Percentiles rank a stretch among this genome's conserved stretches.
Conservation (phyloP, 441 rosid genomes). For the Raphanus hybrid region DNA sequence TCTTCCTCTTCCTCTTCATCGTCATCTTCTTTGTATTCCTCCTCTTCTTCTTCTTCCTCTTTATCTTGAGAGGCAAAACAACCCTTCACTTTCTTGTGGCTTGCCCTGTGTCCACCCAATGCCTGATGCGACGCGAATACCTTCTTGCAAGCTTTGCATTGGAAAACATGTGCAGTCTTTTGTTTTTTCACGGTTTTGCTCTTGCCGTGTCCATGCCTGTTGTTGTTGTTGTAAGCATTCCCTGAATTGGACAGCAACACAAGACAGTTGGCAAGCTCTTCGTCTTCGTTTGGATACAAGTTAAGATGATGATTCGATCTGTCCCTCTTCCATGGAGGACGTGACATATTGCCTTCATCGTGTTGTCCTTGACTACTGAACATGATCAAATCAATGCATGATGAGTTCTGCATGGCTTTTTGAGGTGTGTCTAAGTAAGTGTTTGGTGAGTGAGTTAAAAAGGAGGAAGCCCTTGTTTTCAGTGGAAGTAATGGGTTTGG, state of each 20-base stretch:
- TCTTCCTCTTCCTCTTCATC: conserved; percentile 59
- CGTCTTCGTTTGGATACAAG: conserved; percentile 75
- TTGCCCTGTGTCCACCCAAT: conserved; percentile 96
- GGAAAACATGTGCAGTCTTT: conserved; percentile 59
- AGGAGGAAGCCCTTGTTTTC: conserved; percentile 43
- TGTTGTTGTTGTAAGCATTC: conserved; percentile 59
- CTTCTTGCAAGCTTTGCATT: conserved; percentile 96
- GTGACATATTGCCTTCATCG: conserved; percentile 33
- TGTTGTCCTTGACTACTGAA: conserved; percentile 39
- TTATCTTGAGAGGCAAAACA: conserved; percentile 85
- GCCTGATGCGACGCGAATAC: conserved; percentile 98
- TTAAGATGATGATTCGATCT: conserved; percentile 49
- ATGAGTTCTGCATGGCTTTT: conserved; percentile 33
- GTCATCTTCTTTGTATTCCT: conserved; percentile 56
- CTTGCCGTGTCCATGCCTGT: conserved; percentile 67
- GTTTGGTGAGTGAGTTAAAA: conserved; percentile 33
- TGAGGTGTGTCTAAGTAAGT: conserved; percentile 18
- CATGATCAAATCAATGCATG: conserved; percentile 44
- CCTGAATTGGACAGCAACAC: conserved; percentile 84
- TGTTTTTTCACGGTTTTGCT: conserved; percentile 75
- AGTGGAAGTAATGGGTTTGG: conserved; percentile 42
- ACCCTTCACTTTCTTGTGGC: conserved; percentile 98
- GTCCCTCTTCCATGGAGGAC: conserved; percentile 45
- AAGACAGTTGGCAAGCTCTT: conserved; percentile 92
- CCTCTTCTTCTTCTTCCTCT: conserved; percentile 43